Percentiles rank a stretch among this genome's conserved stretches.
phyloP scores from a whole-genome alignment of 805 yeast species.

The Kuraishia ogatae region DNA sequence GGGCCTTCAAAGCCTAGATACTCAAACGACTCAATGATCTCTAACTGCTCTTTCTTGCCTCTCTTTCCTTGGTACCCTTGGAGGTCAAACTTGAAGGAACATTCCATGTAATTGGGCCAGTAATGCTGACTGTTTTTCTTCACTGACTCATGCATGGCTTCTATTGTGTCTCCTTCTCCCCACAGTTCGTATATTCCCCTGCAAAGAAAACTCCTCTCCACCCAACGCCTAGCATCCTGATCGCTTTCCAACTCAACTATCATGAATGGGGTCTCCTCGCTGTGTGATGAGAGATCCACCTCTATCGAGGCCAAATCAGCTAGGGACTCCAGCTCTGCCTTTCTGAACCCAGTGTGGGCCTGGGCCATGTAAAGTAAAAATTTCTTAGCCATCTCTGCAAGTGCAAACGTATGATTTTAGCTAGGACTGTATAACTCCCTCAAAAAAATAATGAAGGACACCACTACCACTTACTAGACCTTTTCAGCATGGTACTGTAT shows the following conservation, averaged over 20 bases:
- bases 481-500: too few relatives aligned
- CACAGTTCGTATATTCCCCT: conserved; percentile 78
- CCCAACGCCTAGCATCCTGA: conserved; percentile 53
- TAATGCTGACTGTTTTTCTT: conserved; percentile 16
- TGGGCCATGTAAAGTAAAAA: conserved; percentile 84
- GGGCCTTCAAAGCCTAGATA: conserved; percentile 71
- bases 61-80: conserved; percentile 69
- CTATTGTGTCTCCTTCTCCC: conserved; percentile 58
- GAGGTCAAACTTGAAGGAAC: conserved; percentile 75
- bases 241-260: conserved; percentile 59
- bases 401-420: too few relatives aligned
- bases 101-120: conserved; percentile 28
- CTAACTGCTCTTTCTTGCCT: conserved; percentile 38
- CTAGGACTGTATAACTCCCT: too few relatives aligned
- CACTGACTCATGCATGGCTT: conserved; percentile 48
- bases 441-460: too few relatives aligned
- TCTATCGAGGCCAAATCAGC: conserved; percentile 54
- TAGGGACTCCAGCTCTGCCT: conserved; percentile 76
- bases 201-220: conserved; percentile 60
- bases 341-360: conserved; percentile 67
- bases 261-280: conserved; percentile 60
- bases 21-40: conserved; percentile 61
- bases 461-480: too few relatives aligned
- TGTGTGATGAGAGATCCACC: conserved; percentile 53
- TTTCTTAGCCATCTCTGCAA: conserved; percentile 29